Percentiles rank a stretch among this genome's conserved stretches.
Evolutionary conservation across 2,329 filamentous ascomycete genomes (phyloP).

Genomic region (Pleomassaria siparia): DNA sequence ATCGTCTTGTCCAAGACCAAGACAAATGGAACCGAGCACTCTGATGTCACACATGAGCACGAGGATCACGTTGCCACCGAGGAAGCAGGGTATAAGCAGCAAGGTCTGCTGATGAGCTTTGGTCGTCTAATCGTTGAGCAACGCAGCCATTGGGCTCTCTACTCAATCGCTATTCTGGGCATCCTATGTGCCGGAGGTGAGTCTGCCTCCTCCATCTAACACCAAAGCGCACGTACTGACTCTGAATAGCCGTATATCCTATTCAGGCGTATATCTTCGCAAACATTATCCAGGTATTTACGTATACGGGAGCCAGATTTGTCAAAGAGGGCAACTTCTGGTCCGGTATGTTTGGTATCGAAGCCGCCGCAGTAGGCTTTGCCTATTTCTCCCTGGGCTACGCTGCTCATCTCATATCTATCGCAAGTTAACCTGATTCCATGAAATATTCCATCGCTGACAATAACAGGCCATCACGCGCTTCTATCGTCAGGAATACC

Average conservation of each 20-base stretch:
- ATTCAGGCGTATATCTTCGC: conserved; percentile 44
- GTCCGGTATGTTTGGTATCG: conserved; percentile 65
- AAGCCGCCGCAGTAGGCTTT: conserved; percentile 57
- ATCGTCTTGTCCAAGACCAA: conserved; percentile 16
- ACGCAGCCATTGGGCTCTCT: conserved; percentile 36
- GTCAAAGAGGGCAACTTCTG: conserved; percentile 56
- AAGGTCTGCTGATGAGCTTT: conserved; percentile 34
- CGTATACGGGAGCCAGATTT: conserved; percentile 26
- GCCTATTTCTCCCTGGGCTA: conserved; percentile 56
- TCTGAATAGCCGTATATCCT: conserved; percentile 33
- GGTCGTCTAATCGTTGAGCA: conserved; percentile 40
- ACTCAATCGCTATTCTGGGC: conserved; percentile 29
- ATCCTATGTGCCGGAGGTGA: conserved; percentile 32
- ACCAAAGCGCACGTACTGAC: background rate
- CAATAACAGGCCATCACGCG: conserved; percentile 50
- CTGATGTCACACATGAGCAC: conserved; percentile 6
- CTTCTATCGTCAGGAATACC: conserved; percentile 61
- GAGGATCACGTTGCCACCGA: conserved; percentile 8
- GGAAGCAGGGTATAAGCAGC: conserved; percentile 32
- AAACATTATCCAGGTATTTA: conserved; percentile 41
- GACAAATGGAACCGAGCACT: conserved; percentile 16
- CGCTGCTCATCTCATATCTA: conserved; percentile 32
- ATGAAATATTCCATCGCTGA: background rate
- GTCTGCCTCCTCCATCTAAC: background rate
- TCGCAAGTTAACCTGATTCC: conserved; percentile 7